Evolutionary conservation across 441 rosid genomes (phyloP).

Genomic region (Erodium trifolium): DNA sequence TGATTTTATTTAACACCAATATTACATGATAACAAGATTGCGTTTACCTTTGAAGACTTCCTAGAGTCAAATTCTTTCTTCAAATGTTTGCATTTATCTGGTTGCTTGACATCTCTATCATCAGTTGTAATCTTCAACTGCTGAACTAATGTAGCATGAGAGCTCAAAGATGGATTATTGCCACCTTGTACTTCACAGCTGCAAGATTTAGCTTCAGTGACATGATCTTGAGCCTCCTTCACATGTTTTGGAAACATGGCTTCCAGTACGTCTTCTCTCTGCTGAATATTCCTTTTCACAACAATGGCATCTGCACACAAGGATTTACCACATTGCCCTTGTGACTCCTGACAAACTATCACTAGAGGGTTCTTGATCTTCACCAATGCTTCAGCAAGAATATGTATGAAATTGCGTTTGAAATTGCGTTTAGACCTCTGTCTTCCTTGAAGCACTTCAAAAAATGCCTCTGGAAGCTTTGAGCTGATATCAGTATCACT

Average conservation of each 20-base stretch:
- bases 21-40: neutral
- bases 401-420: neutral
- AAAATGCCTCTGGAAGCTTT: constrained; percentile 27
- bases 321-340: constrained; percentile 4
- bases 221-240: neutral
- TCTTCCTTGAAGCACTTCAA: constrained; percentile 16
- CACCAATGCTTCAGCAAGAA: constrained; percentile 28
- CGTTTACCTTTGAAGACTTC: neutral
- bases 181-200: neutral
- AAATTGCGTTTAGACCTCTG: neutral
- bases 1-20: neutral
- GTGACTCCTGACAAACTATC: neutral
- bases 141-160: neutral
- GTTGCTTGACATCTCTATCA: neutral
- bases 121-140: constrained; percentile 1
- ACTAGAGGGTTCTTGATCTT: constrained; percentile 24
- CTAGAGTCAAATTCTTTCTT: neutral
- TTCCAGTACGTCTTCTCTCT: neutral
- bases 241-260: neutral
- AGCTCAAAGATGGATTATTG: constrained; percentile 2
- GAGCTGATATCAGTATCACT: constrained; percentile 12
- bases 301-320: neutral
- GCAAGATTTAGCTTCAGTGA: neutral
- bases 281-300: neutral
- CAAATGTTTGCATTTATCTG: neutral